Evolutionary conservation across 2,329 filamentous ascomycete genomes (phyloP).

Genomic region (Trichocomaceae sp.): DNA sequence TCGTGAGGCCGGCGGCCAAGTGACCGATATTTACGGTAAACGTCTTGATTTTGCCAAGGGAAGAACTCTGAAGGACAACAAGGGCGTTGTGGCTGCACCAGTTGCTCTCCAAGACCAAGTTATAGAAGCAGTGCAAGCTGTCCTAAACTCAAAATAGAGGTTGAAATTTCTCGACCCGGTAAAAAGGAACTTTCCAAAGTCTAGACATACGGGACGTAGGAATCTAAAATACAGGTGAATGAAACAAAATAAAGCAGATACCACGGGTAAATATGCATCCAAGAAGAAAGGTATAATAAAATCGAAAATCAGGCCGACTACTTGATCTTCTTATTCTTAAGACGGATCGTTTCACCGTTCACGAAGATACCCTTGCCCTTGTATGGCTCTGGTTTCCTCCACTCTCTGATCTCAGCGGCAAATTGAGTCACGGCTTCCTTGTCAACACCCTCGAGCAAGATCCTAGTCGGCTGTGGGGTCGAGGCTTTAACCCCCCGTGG

Average conservation of each 20-base stretch:
- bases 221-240: slow-evolving; percentile 15
- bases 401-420: slow-evolving; percentile 77
- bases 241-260: slow-evolving; percentile 16
- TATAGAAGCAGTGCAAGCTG: slow-evolving; percentile 72
- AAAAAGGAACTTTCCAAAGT: not conserved
- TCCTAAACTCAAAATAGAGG: slow-evolving; percentile 50
- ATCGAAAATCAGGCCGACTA: slow-evolving; percentile 40
- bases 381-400: slow-evolving; percentile 92
- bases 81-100: slow-evolving; percentile 86
- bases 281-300: slow-evolving; percentile 11
- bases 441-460: slow-evolving; percentile 81
- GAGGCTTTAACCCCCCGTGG: slow-evolving; percentile 78
- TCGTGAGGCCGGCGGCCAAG: slow-evolving; percentile 82
- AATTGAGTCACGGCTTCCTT: slow-evolving; percentile 85
- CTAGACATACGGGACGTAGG: slow-evolving; percentile 7
- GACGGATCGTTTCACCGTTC: slow-evolving; percentile 92
- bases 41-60: slow-evolving; percentile 80
- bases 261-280: slow-evolving; percentile 22
- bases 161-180: not conserved
- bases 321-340: slow-evolving; percentile 98
- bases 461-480: slow-evolving; percentile 82
- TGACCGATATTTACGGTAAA: slow-evolving; percentile 83
- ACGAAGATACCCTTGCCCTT: slow-evolving; percentile 99
- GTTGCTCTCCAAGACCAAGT: slow-evolving; percentile 68
- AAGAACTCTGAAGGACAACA: slow-evolving; percentile 80